A percentile compares a stretch with the other conserved stretches of the same genome.
These are phyloP conservation scores for Fusarium agapanthi DNA, from an alignment of 2,329 filamentous ascomycete genomes.

Conservation along the genomic window DNA sequence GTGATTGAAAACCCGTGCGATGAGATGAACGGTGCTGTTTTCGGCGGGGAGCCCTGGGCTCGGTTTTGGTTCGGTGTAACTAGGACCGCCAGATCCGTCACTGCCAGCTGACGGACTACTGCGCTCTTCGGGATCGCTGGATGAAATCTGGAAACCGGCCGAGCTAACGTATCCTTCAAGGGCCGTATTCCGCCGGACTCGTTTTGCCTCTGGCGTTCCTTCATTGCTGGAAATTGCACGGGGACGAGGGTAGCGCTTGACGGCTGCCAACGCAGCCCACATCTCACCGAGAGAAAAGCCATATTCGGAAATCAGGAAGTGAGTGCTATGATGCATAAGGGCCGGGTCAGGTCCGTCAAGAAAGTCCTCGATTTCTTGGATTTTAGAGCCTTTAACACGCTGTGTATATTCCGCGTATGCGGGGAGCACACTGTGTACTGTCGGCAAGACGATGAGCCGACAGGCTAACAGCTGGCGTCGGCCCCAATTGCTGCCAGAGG, in stretches of 20 bases:
- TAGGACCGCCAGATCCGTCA: too few relatives aligned
- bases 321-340: neutral
- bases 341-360: accelerated
- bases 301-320: neutral
- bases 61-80: too few relatives aligned
- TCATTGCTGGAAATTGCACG: too few relatives aligned
- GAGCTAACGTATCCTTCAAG: too few relatives aligned
- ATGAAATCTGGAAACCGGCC: too few relatives aligned
- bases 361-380: accelerated
- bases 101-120: too few relatives aligned
- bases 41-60: too few relatives aligned
- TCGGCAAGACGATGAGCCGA: neutral
- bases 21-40: too few relatives aligned
- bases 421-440: neutral
- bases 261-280: neutral
- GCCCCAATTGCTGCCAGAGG: neutral
- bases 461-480: neutral
- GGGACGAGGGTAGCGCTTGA: neutral
- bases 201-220: neutral
- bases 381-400: too few relatives aligned
- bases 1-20: accelerated
- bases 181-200: too few relatives aligned
- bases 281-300: neutral
- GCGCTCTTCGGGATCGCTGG: too few relatives aligned
- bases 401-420: accelerated